Evolutionary conservation across 2,329 filamentous ascomycete genomes (phyloP), one percentile per base, ranked within the genome.

Genomic region (Pyrenophora graminea): DNA sequence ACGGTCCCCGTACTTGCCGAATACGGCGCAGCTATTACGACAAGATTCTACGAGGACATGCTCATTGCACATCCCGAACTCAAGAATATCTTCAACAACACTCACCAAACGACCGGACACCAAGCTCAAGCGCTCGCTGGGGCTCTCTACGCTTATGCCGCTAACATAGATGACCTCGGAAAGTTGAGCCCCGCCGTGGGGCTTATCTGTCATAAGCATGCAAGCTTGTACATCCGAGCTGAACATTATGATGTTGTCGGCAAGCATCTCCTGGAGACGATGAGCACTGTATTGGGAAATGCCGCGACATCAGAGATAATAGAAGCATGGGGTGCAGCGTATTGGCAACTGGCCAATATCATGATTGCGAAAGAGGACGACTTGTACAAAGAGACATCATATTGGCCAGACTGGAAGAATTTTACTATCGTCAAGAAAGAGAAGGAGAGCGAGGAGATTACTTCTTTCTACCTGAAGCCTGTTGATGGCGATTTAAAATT

Each of bases 181-280:
- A 81, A 77, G 17, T 78, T 91, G 4, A 70, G 70, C 10, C 78
- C 81, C 0, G 77, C 80, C 0, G 71, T 84, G 12, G 85, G 90
- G 70, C 82, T 86, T 63, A 91, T 93, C 58, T 88, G 85, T 69
- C 83, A 90, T 69, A 91, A 90, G 73, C 88, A 91, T 70, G 87
- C 82, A 52, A 88, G 85, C 1, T 78, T 91, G 1, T 84, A 83
- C 62, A 85, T 91, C 66, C 77, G 77, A 48, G 82, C 87, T 0
- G 84, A 88, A 33, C 85, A 90, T 56, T 91, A 91, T 71, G 78
- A 80, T 30, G 82, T 90, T 37, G 87, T 91, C 3, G 88, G 85
- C 48, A 83, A 83, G 63, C 85, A 88, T 65, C 79, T 91, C 10
- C 78, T 91, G 37, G 78, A 80, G 21, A 85, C 88, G 1, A 88